These are phyloP conservation scores for Boletus albobrunnescens DNA, from an alignment of 1,284 basidiomycete genomes.

Conservation along the genomic window DNA sequence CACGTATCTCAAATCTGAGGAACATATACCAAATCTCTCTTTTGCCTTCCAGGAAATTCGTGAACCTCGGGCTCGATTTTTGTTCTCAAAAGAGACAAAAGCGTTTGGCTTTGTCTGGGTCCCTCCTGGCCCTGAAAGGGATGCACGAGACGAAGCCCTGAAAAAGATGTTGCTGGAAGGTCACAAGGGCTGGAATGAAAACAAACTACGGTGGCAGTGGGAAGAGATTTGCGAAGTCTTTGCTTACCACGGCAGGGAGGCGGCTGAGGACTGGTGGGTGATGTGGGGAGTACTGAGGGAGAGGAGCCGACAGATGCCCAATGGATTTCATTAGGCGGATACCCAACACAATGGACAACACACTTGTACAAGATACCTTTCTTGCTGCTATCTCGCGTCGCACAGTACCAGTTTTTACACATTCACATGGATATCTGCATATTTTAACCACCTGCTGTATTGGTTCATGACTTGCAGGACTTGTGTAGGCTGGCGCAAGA, in stretches of 20 bases:
- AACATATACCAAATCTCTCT: conserved; percentile 40
- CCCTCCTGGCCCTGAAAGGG: conserved; percentile 38
- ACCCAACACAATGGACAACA: conserved; percentile 5
- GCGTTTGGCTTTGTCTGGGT: conserved; percentile 28
- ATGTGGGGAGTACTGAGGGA: conserved; percentile 40
- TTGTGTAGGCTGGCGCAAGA: neutral
- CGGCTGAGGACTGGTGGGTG: conserved; percentile 48
- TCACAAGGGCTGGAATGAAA: conserved; percentile 32
- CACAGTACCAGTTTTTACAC: neutral
- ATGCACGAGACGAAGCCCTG: conserved; percentile 39
- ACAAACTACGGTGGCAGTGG: conserved; percentile 38
- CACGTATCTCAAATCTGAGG: conserved; percentile 37
- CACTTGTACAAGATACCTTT: conserved; percentile 8
- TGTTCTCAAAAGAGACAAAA: conserved; percentile 29
- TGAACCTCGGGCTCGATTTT: conserved; percentile 28
- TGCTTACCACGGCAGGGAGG: conserved; percentile 43
- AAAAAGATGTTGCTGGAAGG: conserved; percentile 25
- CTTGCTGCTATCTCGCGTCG: neutral
- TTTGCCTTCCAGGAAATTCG: conserved; percentile 45
- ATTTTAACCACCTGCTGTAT: neutral
- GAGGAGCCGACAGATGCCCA: conserved; percentile 23
- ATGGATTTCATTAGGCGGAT: conserved; percentile 9
- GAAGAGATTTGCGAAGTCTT: conserved; percentile 42
- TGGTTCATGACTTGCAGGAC: neutral
- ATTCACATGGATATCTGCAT: conserved; percentile 1